phyloP scores from a whole-genome alignment of 257 asterid species.

The Euphrasia confusa region DNA sequence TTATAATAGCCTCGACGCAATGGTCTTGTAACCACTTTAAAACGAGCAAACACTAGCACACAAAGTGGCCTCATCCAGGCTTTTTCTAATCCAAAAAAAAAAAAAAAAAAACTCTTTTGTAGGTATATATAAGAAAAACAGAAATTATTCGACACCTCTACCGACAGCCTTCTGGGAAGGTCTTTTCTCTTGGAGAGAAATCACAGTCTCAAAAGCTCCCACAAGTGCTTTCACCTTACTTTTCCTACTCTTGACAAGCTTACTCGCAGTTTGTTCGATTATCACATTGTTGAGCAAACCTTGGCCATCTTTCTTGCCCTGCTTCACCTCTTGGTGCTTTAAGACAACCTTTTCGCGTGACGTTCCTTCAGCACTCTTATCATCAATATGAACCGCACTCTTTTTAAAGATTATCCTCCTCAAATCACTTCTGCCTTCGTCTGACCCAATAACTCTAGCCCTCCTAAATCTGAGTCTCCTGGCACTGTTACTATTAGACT shows the following conservation, averaged over 20 bases:
- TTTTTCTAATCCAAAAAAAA: slow-evolving; percentile 20
- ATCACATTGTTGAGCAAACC: slow-evolving; percentile 67
- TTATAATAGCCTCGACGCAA: slow-evolving; percentile 12
- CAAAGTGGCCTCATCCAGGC: slow-evolving; percentile 20
- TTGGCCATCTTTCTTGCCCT: slow-evolving; percentile 68
- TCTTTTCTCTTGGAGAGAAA: slow-evolving; percentile 68
- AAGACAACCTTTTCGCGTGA: slow-evolving; percentile 42
- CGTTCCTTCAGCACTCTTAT: slow-evolving; percentile 19
- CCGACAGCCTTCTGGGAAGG: slow-evolving; percentile 38
- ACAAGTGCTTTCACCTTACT: slow-evolving; percentile 92
- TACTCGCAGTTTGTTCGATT: slow-evolving; percentile 84
- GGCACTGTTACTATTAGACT: slow-evolving; percentile 44
- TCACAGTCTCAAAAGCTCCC: slow-evolving; percentile 89
- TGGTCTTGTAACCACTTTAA: slow-evolving; percentile 17
- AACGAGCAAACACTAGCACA: slow-evolving; percentile 26
- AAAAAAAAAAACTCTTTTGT: slow-evolving; percentile 7
- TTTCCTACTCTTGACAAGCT: slow-evolving; percentile 72
- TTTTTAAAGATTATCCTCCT: slow-evolving; percentile 41
- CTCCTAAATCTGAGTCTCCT: slow-evolving; percentile 58
- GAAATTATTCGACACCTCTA: slow-evolving; percentile 25
- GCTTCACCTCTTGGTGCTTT: slow-evolving; percentile 55
- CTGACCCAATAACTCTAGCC: slow-evolving; percentile 37
- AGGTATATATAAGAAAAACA: slow-evolving; percentile 20
- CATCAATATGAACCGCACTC: slow-evolving; percentile 31
- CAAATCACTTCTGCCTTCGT: slow-evolving; percentile 34